Base-by-base conservation (phyloP, 2,329 filamentous ascomycete genomes). In the Fulvia fulva region DNA sequence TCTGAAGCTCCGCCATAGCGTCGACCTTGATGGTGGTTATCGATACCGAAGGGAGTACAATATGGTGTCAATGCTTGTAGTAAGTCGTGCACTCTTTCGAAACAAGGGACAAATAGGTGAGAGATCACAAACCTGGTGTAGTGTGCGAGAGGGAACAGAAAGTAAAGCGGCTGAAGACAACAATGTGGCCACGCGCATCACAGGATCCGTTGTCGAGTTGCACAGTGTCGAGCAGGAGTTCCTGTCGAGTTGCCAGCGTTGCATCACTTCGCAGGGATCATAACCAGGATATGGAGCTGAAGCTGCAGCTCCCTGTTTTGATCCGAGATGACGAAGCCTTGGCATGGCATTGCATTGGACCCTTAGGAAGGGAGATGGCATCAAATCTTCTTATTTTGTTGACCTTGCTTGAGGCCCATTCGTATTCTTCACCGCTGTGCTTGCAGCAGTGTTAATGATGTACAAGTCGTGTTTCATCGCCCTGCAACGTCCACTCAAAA, bases 1-100 rank as follows among this genome's bases (percentile, higher is more conserved):
- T 76, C 58, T 80, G 78, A 16, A 58, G 62, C 57, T 68, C 66
- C 7, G 59, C 53, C 62, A 64, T 63, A 16, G 21, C 47, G 37
- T 26, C 21, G 53, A 43, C 53, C 37, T 54, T 45, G 28, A 54
- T 46, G 41, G 22, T 46, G 37, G 34, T 43, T 37, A n/a, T 43
- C 30, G 41, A 41, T 30, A 41, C 52, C 22, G 23, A 30, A 32
- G 41, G 21, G 32, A 22, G n/a, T 21, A 30, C 23, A 32, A 51
- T 47, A 47, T 25, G 14, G n/a, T 25, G 23, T 14, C 21, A 41
- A 52, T 52, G 30, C 30, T 8, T n/a, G n/a, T 34, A 26, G 41
- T 23, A 45, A 23, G 11, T n/a, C 37, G 37, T 41, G 19, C 37
- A 4, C n/a, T n/a, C 34, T 14, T 9, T 2, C 14, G 34, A 41